Conservation (phyloP, 1,284 basidiomycete species). For the Trichosporon coremiiforme region DNA sequence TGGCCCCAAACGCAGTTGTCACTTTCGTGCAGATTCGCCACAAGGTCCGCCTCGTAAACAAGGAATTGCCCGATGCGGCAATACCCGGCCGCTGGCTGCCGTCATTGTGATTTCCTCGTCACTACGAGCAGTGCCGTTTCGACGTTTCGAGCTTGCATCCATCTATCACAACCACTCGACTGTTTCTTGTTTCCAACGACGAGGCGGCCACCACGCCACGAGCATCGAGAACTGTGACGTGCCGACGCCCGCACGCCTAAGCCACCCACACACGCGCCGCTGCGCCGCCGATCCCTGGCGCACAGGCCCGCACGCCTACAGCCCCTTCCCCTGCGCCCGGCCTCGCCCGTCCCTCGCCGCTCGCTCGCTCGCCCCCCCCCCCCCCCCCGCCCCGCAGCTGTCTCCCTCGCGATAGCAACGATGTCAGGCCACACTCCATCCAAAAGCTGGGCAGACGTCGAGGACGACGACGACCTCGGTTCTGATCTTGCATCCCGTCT, state of each 20-base stretch:
- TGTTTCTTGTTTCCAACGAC: background rate
- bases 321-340: background rate
- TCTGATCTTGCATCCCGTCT: conserved; percentile 31
- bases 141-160: background rate
- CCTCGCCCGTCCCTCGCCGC: background rate
- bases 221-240: background rate
- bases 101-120: conserved; percentile 13
- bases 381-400: background rate
- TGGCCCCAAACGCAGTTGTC: background rate
- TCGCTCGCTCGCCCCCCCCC: background rate
- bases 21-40: background rate
- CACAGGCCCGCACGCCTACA: conserved; percentile 18
- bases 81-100: background rate
- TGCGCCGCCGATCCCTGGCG: conserved; percentile 12
- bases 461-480: conserved; percentile 35
- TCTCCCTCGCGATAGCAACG: background rate
- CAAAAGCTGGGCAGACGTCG: conserved; percentile 41
- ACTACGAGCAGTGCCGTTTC: conserved; percentile 6
- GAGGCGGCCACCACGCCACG: background rate
- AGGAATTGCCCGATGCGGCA: conserved; percentile 16
- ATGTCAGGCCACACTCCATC: conserved; percentile 18
- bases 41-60: background rate
- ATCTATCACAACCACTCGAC: background rate
- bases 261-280: background rate
- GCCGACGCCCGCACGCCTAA: conserved; percentile 7